phyloP scores from a whole-genome alignment of 2,329 filamentous ascomycete species.

The Colletotrichum kahawae region DNA sequence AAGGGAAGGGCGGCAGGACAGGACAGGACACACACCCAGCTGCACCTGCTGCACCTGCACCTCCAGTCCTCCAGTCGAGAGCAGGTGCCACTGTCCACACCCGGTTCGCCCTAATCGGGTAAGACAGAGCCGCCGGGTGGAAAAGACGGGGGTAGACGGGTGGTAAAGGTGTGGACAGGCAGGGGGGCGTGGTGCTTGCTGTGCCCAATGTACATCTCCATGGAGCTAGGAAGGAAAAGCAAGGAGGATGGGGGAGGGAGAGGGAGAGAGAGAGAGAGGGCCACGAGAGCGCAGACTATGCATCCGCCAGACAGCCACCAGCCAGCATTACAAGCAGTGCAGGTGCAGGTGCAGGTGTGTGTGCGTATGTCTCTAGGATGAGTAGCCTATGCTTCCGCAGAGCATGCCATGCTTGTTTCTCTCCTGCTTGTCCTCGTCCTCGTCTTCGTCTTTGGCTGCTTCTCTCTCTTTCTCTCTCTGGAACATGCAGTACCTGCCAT shows the following conservation, averaged over 20 bases:
- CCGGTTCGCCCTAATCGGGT: slow-evolving; percentile 14
- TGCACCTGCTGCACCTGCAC: not conserved
- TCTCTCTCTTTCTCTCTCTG: not conserved
- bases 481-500: not conserved
- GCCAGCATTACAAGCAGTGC: not conserved
- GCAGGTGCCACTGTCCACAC: slow-evolving; percentile 8
- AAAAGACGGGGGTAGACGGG: not conserved
- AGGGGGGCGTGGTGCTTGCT: not conserved
- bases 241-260: not conserved
- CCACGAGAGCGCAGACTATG: not conserved
- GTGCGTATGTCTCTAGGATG: not conserved
- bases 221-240: not conserved
- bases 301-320: not conserved
- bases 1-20: not conserved
- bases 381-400: not conserved
- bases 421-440: not conserved
- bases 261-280: not conserved
- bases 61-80: not conserved
- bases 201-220: not conserved
- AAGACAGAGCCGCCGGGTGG: slow-evolving; percentile 14
- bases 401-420: not conserved
- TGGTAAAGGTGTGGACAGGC: not conserved
- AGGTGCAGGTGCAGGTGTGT: not conserved
- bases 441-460: not conserved
- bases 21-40: not conserved